phyloP scores from a whole-genome alignment of 345 rosid species.

The Sonneratia caseolaris region DNA sequence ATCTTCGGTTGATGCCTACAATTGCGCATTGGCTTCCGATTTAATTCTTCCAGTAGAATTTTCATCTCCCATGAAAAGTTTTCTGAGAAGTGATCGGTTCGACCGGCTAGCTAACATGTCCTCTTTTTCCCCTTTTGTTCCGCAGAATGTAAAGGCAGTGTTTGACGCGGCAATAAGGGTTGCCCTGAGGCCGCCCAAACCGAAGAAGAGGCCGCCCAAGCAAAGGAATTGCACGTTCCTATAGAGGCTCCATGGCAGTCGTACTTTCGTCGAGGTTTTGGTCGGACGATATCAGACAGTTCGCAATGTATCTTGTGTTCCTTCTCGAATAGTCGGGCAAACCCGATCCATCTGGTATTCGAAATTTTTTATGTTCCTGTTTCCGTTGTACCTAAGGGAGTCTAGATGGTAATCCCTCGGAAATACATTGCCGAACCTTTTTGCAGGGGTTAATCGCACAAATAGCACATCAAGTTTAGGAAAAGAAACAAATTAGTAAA shows the following conservation, averaged over 20 bases:
- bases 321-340: not conserved
- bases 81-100: not conserved
- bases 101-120: not conserved
- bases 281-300: not conserved
- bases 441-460: not conserved
- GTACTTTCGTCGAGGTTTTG: not conserved
- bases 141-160: slow-evolving; percentile 78
- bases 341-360: not conserved
- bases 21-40: too few species aligned
- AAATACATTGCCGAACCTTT: not conserved
- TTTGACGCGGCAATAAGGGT: slow-evolving; percentile 84
- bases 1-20: not conserved
- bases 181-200: slow-evolving; percentile 84
- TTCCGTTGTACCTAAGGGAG: not conserved
- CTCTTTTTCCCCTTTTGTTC: slow-evolving; percentile 1
- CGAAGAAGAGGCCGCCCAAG: slow-evolving; percentile 48
- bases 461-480: too few species aligned
- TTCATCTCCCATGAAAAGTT: not conserved
- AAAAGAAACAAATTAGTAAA: too few species aligned
- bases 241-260: not conserved
- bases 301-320: not conserved
- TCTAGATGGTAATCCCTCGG: not conserved
- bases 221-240: slow-evolving; percentile 6
- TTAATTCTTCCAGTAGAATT: not conserved
- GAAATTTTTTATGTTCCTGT: not conserved